Evolutionary conservation across 1,139 yeast genomes (phyloP).

Genomic region (Trichomonascaceae sp.): DNA sequence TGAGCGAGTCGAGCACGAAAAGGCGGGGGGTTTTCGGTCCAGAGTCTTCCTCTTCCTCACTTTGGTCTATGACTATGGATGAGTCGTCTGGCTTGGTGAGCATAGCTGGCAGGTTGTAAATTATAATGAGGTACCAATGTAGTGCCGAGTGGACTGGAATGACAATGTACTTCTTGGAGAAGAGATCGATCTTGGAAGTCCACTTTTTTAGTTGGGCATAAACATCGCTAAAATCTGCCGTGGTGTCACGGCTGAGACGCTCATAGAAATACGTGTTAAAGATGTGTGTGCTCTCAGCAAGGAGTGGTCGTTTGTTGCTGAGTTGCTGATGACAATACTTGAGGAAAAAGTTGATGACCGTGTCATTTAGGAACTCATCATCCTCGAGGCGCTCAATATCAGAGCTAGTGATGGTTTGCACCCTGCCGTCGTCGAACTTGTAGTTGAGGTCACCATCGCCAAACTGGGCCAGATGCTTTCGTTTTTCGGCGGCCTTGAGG

Average conservation of each 20-base stretch:
- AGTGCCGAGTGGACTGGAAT: slow-evolving; percentile 67
- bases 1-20: slow-evolving; percentile 67
- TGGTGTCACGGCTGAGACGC: slow-evolving; percentile 31
- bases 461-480: neutral
- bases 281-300: slow-evolving; percentile 36
- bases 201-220: slow-evolving; percentile 51
- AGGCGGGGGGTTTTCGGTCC: too few species aligned
- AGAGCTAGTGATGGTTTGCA: slow-evolving; percentile 17
- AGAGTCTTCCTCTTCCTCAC: slow-evolving; percentile 9
- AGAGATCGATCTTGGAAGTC: slow-evolving; percentile 60
- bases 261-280: slow-evolving; percentile 81
- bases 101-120: slow-evolving; percentile 18
- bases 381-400: slow-evolving; percentile 26
- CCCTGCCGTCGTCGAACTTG: slow-evolving; percentile 18
- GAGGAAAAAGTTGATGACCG: slow-evolving; percentile 29
- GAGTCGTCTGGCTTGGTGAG: slow-evolving; percentile 3
- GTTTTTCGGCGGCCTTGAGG: neutral
- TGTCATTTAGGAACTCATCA: slow-evolving; percentile 30
- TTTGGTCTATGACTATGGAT: neutral
- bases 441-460: slow-evolving; percentile 9
- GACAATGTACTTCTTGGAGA: slow-evolving; percentile 47
- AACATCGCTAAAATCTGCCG: slow-evolving; percentile 32
- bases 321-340: slow-evolving; percentile 12
- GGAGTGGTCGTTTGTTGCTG: slow-evolving; percentile 2
- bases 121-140: slow-evolving; percentile 76